Conservation (phyloP, 495 filamentous ascomycete species). For the Podospora comata region DNA sequence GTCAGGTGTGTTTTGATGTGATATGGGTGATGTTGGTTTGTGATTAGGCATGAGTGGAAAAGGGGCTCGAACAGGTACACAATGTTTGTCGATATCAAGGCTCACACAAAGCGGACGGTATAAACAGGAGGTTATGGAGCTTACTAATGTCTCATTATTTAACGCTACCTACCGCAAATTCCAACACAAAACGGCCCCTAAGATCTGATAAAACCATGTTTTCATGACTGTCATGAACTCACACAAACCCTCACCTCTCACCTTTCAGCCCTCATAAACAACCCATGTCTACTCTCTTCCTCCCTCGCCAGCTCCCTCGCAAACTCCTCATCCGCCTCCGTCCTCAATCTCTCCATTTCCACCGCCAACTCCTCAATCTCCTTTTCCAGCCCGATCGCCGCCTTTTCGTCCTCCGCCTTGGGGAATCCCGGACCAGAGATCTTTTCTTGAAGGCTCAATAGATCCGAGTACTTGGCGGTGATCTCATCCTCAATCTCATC, state of each 20-base stretch:
- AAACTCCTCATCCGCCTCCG: slow-evolving; percentile 37
- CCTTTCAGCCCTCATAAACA: not conserved
- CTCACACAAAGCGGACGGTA: too few species aligned
- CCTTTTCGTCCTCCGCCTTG: slow-evolving; percentile 8
- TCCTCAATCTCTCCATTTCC: slow-evolving; percentile 24
- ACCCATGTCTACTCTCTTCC: slow-evolving; percentile 7
- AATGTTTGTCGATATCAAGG: too few species aligned
- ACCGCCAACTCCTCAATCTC: slow-evolving; percentile 30
- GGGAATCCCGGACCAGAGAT: slow-evolving; percentile 3
- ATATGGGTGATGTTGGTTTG: not conserved
- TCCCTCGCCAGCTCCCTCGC: slow-evolving; percentile 35
- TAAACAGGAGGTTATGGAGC: too few species aligned
- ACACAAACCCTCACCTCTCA: not conserved
- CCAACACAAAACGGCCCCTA: too few species aligned
- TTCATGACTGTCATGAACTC: too few species aligned
- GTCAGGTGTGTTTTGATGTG: not conserved
- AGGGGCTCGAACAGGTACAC: too few species aligned
- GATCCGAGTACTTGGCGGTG: slow-evolving; percentile 23
- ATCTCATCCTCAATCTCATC: slow-evolving; percentile 33
- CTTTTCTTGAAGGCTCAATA: slow-evolving; percentile 18
- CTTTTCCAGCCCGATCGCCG: slow-evolving; percentile 23
- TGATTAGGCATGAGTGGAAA: not conserved
- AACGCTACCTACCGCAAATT: too few species aligned
- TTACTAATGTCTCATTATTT: too few species aligned
- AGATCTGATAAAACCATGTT: too few species aligned